These are phyloP conservation scores for Funneliformis mosseae DNA, from an alignment of 192 early-diverging fungal species.

Conservation along the genomic window DNA sequence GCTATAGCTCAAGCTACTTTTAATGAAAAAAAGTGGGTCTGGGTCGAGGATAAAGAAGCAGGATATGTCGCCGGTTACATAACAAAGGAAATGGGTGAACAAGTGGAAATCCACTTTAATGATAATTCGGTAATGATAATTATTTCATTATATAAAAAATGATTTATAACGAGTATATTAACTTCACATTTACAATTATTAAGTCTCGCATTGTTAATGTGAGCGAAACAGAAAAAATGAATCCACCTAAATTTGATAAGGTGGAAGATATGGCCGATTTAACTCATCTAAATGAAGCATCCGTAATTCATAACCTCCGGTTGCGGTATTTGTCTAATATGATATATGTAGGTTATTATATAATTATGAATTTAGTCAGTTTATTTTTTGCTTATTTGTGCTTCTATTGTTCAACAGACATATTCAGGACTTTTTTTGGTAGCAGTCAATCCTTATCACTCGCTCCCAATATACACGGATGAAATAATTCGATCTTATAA, in stretches of 20 bases:
- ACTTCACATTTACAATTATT: neutral
- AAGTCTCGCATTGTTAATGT: conserved; percentile 55
- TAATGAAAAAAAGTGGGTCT: conserved; percentile 96
- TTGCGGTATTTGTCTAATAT: conserved; percentile 87
- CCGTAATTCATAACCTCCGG: conserved; percentile 96
- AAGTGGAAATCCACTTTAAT: conserved; percentile 74
- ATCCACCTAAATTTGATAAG: conserved; percentile 98
- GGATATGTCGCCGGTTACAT: conserved; percentile 90
- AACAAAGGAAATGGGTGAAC: conserved; percentile 67
- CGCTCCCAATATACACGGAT: conserved; percentile 88
- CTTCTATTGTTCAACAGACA: conserved; percentile 57
- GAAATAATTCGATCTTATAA: conserved; percentile 72
- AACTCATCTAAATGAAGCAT: conserved; percentile 95
- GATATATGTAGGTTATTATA: conserved; percentile 78
- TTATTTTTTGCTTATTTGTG: neutral
- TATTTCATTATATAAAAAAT: too few species aligned
- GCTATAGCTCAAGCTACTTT: conserved; percentile 77
- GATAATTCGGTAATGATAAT: conserved; percentile 80
- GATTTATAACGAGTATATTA: too few species aligned
- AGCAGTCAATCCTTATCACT: conserved; percentile 96
- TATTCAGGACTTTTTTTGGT: conserved; percentile 99
- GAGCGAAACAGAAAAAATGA: conserved; percentile 93
- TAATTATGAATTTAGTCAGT: neutral
- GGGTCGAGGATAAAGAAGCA: conserved; percentile 90
- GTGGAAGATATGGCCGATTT: conserved; percentile 99